phyloP scores from a whole-genome alignment of 2,329 filamentous ascomycete genomes.

The Ophiostoma piceae region DNA sequence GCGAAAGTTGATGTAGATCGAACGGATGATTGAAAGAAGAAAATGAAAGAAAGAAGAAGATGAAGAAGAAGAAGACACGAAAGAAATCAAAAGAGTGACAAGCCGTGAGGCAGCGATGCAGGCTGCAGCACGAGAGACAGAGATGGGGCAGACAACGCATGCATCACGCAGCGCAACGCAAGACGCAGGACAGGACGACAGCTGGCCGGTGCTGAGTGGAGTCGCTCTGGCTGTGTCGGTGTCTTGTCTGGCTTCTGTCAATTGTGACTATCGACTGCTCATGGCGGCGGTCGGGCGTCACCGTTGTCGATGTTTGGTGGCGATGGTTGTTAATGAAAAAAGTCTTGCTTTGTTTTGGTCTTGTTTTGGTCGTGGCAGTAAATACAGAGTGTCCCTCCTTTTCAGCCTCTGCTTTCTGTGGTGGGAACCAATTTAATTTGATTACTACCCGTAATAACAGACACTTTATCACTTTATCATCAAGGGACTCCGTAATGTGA shows the following conservation, averaged over 20 bases:
- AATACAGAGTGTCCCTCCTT: not conserved
- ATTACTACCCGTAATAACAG: slow-evolving; percentile 1
- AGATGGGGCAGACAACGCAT: slow-evolving; percentile 17
- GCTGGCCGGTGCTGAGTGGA: slow-evolving; percentile 9
- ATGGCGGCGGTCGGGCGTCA: not conserved
- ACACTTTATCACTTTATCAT: slow-evolving; percentile 14
- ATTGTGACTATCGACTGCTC: not conserved
- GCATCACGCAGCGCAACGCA: slow-evolving; percentile 21
- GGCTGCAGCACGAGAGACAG: slow-evolving; percentile 13
- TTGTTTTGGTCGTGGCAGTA: not conserved
- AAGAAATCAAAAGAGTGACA: not conserved
- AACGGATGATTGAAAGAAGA: not conserved
- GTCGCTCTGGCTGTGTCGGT: not conserved
- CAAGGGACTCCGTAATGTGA: slow-evolving; percentile 1
- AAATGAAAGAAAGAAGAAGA: not conserved
- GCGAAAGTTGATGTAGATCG: not conserved
- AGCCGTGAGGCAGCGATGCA: slow-evolving; percentile 18
- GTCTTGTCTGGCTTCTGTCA: not conserved
- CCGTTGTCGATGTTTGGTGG: slow-evolving; percentile 2
- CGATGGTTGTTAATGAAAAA: not conserved
- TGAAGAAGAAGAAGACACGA: not conserved
- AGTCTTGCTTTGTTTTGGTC: not conserved
- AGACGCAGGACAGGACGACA: slow-evolving; percentile 13
- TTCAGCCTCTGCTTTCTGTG: not conserved
- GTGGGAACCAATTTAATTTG: slow-evolving; percentile 10